Conservation (phyloP, 2,329 filamentous ascomycete genomes). For the Aspergillus sp. region DNA sequence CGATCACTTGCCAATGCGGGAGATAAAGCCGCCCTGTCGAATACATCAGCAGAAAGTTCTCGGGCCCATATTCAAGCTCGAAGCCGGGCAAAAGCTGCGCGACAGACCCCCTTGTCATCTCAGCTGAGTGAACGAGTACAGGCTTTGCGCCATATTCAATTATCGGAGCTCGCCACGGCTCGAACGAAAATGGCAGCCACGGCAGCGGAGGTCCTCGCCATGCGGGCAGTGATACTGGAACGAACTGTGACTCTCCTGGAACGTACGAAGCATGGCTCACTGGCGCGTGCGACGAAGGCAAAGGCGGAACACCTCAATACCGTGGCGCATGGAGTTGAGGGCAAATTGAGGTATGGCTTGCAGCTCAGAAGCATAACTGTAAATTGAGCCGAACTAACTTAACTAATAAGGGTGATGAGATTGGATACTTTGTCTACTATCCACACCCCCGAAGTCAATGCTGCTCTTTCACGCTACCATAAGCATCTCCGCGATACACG, state of each 20-base stretch:
- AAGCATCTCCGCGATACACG: conserved; percentile 32
- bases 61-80: conserved; percentile 16
- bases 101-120: conserved; percentile 23
- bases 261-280: conserved; percentile 39
- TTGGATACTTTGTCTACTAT: conserved; percentile 37
- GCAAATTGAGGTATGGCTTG: conserved; percentile 37
- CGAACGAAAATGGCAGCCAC: conserved; percentile 36
- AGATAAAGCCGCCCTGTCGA: conserved; percentile 7
- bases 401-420: conserved; percentile 33
- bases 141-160: conserved; percentile 30
- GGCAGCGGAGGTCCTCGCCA: conserved; percentile 34
- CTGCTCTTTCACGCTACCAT: conserved; percentile 34
- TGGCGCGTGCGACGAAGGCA: conserved; percentile 37
- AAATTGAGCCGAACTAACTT: background rate
- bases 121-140: conserved; percentile 29
- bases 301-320: conserved; percentile 41
- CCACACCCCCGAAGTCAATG: conserved; percentile 38
- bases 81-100: conserved; percentile 8
- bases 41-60: conserved; percentile 11
- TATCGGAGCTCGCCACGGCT: conserved; percentile 33
- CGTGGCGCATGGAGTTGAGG: conserved; percentile 39
- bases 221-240: conserved; percentile 36
- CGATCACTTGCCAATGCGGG: conserved; percentile 27
- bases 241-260: conserved; percentile 41
- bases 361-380: background rate